phyloP scores from a whole-genome alignment of 768 basidiomycete genomes.

The Rubroboletus pulcherrimus region DNA sequence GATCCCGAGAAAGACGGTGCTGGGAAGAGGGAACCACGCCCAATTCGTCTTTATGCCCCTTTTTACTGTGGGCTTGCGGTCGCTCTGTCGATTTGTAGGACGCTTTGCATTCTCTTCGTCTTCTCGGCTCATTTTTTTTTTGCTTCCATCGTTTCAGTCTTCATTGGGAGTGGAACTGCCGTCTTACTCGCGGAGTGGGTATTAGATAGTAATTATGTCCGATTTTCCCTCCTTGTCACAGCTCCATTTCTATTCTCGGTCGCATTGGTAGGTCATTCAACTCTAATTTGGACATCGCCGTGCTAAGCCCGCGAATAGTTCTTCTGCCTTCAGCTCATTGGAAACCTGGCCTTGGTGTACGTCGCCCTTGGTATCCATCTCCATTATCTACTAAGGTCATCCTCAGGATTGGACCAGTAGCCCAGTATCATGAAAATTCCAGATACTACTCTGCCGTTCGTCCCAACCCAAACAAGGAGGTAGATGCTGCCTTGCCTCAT shows the following conservation, averaged over 20 bases:
- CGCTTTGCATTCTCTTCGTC: background rate
- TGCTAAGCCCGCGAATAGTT: constrained; percentile 43
- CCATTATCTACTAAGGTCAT: constrained; percentile 1
- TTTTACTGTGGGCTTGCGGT: constrained; percentile 66
- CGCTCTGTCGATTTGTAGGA: constrained; percentile 61
- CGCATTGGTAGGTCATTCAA: constrained; percentile 49
- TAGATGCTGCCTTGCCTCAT: constrained; percentile 66
- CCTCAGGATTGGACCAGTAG: constrained; percentile 70
- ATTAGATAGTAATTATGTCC: constrained; percentile 54
- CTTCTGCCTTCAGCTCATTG: constrained; percentile 67
- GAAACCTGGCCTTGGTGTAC: constrained; percentile 59
- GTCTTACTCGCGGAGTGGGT: constrained; percentile 64
- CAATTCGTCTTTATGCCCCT: constrained; percentile 66
- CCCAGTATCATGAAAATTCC: constrained; percentile 82
- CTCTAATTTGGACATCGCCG: background rate
- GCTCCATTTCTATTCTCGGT: constrained; percentile 74
- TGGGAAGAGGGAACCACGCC: constrained; percentile 32
- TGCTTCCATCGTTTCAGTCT: constrained; percentile 42
- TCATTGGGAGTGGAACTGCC: constrained; percentile 58
- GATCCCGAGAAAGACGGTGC: constrained; percentile 51
- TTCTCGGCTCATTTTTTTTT: background rate
- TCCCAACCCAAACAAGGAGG: constrained; percentile 55
- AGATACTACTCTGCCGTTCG: constrained; percentile 73
- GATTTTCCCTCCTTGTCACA: constrained; percentile 64
- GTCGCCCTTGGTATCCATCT: background rate